phyloP scores from a whole-genome alignment of 257 asterid species.

The Jaltomata sinuosa region DNA sequence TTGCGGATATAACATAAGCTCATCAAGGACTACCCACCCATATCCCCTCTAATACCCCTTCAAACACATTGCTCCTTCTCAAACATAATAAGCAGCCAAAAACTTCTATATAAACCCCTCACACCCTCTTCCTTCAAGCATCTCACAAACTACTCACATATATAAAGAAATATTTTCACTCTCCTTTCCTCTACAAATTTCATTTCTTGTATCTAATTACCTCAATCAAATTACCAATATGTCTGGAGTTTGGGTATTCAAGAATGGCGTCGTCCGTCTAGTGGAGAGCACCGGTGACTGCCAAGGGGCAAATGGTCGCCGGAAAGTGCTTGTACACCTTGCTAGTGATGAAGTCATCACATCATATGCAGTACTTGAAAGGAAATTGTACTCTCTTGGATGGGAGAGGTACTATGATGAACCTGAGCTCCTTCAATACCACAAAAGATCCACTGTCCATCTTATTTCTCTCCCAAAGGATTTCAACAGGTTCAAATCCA shows the following conservation, averaged over 20 bases:
- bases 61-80: not conserved
- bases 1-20: too few species aligned
- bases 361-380: conserved; percentile 29
- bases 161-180: not conserved
- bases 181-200: not conserved
- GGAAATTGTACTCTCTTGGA: conserved; percentile 21
- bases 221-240: not conserved
- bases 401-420: conserved; percentile 49
- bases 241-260: conserved; percentile 44
- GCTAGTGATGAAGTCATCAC: conserved; percentile 23
- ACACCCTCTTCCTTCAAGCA: not conserved
- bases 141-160: not conserved
- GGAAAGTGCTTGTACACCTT: conserved; percentile 30
- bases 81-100: not conserved
- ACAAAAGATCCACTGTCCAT: conserved; percentile 34
- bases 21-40: not conserved
- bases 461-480: conserved; percentile 44
- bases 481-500: conserved; percentile 35
- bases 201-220: not conserved
- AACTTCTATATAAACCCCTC: not conserved
- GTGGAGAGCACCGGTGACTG: conserved; percentile 28
- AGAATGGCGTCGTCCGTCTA: conserved; percentile 26
- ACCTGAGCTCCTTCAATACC: conserved; percentile 37
- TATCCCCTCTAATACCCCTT: too few species aligned
- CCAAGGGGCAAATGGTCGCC: conserved; percentile 11